Conservation (phyloP, 192 early-diverging fungal genomes). For the Geosiphon pyriformis region DNA sequence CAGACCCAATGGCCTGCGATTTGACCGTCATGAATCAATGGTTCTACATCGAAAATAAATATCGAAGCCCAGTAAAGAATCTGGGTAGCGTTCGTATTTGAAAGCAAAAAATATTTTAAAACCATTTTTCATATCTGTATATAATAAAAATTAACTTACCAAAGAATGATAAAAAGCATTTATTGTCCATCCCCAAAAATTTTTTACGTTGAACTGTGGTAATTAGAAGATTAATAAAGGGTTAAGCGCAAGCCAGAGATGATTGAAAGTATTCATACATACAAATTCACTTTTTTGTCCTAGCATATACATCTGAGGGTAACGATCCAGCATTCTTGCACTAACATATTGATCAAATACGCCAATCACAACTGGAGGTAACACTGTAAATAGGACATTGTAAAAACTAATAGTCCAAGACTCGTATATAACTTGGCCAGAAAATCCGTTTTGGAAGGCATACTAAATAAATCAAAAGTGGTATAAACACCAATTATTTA, state of each 20-base stretch:
- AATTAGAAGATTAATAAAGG: background rate
- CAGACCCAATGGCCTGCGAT: constrained; percentile 86
- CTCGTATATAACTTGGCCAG: constrained; percentile 95
- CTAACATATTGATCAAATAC: constrained; percentile 97
- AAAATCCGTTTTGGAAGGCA: constrained; percentile 91
- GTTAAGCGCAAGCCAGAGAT: background rate
- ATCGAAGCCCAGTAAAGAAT: constrained; percentile 69
- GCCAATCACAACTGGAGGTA: constrained; percentile 93
- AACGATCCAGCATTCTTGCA: constrained; percentile 89
- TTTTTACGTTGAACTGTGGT: constrained; percentile 71
- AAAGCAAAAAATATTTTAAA: background rate
- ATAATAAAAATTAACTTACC: constrained; percentile 36
- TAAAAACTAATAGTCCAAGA: constrained; percentile 96
- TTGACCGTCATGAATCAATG: constrained; percentile 63
- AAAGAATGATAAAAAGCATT: constrained; percentile 94
- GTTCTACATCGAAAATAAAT: constrained; percentile 60
- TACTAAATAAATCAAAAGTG: constrained; percentile 30
- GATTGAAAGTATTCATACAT: constrained; percentile 24
- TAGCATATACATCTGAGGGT: constrained; percentile 95
- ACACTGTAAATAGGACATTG: constrained; percentile 91
- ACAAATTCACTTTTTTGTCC: constrained; percentile 63
- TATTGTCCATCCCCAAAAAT: constrained; percentile 88
- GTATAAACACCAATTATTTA: background rate
- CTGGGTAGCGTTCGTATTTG: no score
- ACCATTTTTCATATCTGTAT: no score